Conservation (phyloP, 208 protist species). For the Lotmaria passim region DNA sequence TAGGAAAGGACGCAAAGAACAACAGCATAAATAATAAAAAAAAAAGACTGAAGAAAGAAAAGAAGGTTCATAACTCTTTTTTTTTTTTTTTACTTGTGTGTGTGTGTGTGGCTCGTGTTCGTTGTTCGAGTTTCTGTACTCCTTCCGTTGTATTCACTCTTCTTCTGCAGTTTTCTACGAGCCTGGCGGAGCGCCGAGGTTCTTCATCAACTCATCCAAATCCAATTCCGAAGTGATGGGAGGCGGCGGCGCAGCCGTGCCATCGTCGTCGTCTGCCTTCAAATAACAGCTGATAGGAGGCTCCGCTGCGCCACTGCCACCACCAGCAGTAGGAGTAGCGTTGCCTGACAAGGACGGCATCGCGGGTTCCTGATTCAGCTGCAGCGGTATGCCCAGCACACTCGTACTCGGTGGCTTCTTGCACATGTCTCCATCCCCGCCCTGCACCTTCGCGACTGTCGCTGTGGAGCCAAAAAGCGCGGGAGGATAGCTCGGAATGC, state of each 20-base stretch:
- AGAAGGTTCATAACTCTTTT: neutral
- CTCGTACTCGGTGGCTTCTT: constrained; percentile 9
- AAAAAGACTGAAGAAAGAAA: no score
- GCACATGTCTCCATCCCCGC: neutral
- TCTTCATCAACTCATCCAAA: constrained; percentile 45
- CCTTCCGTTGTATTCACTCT: no score
- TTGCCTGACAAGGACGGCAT: neutral
- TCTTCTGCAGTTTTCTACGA: constrained; percentile 14
- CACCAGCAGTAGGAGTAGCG: neutral
- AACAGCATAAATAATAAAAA: no score
- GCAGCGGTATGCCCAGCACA: constrained; percentile 66
- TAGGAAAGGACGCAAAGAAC: no score
- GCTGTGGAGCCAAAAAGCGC: constrained; percentile 28
- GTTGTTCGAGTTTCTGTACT: neutral
- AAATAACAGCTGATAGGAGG: constrained; percentile 46
- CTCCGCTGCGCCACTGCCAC: neutral
- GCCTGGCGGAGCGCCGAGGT: constrained; percentile 36
- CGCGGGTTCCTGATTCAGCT: neutral
- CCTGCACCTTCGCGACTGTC: constrained; percentile 5
- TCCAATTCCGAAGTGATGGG: constrained; percentile 21
- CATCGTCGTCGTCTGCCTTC: constrained; percentile 24
- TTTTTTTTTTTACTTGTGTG: constrained; percentile 7
- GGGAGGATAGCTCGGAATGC: constrained; percentile 24
- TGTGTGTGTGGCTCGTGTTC: no score
- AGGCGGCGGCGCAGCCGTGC: constrained; percentile 19